phyloP scores from a whole-genome alignment of 2,329 filamentous ascomycete genomes.

The Chaetomiaceae sp. region DNA sequence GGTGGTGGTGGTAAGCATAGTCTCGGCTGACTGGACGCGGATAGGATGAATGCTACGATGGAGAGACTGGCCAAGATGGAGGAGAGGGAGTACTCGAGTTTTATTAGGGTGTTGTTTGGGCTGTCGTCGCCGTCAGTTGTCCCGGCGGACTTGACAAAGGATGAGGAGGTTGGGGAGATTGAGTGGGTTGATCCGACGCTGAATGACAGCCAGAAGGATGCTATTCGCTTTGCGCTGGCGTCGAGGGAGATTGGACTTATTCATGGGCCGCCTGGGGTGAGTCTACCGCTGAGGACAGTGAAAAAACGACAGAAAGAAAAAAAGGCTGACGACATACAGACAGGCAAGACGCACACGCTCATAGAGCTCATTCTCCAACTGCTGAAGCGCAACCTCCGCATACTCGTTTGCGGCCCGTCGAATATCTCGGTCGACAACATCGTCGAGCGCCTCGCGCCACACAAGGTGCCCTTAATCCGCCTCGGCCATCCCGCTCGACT shows the following conservation, averaged over 20 bases:
- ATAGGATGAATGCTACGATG: slow-evolving; percentile 61
- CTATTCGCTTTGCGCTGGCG: slow-evolving; percentile 76
- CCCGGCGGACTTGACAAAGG: slow-evolving; percentile 37
- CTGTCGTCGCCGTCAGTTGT: slow-evolving; percentile 50
- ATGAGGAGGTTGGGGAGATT: slow-evolving; percentile 43
- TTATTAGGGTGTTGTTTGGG: slow-evolving; percentile 61
- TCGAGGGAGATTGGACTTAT: slow-evolving; percentile 81
- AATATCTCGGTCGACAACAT: slow-evolving; percentile 99
- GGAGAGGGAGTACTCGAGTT: slow-evolving; percentile 54
- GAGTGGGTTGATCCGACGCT: slow-evolving; percentile 59
- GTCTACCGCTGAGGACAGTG: slow-evolving; percentile 27
- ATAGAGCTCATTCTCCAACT: slow-evolving; percentile 95
- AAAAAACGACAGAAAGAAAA: not conserved
- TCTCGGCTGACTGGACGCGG: not conserved
- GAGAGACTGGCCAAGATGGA: slow-evolving; percentile 54
- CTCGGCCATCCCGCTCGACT: slow-evolving; percentile 90
- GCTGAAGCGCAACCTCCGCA: slow-evolving; percentile 64
- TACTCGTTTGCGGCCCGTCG: slow-evolving; percentile 92
- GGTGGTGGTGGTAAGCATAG: not conserved
- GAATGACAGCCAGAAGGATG: slow-evolving; percentile 64
- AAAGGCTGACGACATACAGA: slow-evolving; percentile 42
- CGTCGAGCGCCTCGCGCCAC: slow-evolving; percentile 80
- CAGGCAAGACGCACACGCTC: slow-evolving; percentile 93
- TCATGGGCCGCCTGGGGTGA: slow-evolving; percentile 82
- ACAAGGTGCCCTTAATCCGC: slow-evolving; percentile 81